phyloP scores from a whole-genome alignment of 1,139 yeast genomes.

The Yarrowia galli region DNA sequence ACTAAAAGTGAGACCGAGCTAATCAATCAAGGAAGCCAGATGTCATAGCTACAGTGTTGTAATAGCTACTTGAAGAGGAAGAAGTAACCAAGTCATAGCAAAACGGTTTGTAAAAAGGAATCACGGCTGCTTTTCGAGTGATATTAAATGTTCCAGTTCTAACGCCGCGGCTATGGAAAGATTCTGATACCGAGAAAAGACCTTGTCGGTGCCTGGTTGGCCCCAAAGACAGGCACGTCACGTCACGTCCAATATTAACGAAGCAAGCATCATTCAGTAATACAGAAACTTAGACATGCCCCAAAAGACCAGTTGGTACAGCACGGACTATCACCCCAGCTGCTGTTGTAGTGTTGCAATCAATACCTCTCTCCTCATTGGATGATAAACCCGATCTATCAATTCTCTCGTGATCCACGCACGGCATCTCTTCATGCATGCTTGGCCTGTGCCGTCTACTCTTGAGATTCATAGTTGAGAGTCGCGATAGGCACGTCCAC shows the following conservation, averaged over 20 bases:
- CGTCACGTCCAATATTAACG: conserved; percentile 12
- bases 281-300: background rate
- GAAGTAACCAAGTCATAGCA: background rate
- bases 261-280: no score
- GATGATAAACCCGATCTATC: no score
- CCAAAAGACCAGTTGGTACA: background rate
- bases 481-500: conserved; percentile 16
- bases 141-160: background rate
- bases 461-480: no score
- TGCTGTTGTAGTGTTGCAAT: no score
- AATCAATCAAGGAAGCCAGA: background rate
- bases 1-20: background rate
- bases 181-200: no score
- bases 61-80: no score
- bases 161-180: background rate
- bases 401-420: background rate
- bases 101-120: background rate
- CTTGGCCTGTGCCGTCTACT: conserved; percentile 15
- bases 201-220: background rate
- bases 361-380: background rate
- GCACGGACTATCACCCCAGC: no score
- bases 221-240: conserved; percentile 4
- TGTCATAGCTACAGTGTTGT: no score
- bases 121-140: background rate
- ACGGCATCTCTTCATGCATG: conserved; percentile 17